phyloP scores from a whole-genome alignment of 2,329 filamentous ascomycete genomes.

The Penicillium sp. region DNA sequence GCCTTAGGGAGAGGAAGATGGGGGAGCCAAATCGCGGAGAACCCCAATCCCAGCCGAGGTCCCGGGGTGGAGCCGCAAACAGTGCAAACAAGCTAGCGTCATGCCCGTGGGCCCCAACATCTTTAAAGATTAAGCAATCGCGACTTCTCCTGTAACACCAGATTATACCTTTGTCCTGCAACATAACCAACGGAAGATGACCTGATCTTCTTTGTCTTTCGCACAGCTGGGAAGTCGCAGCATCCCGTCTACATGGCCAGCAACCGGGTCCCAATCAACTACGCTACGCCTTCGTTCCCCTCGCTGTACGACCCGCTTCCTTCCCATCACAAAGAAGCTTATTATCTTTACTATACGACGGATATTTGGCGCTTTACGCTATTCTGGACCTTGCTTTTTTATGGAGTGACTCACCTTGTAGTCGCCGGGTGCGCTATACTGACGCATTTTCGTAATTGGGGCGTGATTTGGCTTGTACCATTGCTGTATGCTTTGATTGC shows the following conservation, averaged over 20 bases:
- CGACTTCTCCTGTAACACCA: neutral
- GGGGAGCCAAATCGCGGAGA: constrained; percentile 26
- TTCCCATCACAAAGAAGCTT: constrained; percentile 55
- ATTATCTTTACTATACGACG: constrained; percentile 69
- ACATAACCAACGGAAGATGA: neutral
- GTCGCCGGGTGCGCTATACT: constrained; percentile 70
- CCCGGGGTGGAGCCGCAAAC: constrained; percentile 27
- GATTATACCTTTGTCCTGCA: neutral
- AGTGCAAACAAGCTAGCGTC: constrained; percentile 30
- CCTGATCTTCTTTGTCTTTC: neutral
- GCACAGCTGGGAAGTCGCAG: neutral
- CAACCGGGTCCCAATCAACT: constrained; percentile 55
- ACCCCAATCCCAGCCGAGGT: constrained; percentile 37
- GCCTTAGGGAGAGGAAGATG: constrained; percentile 8
- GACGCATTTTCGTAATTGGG: constrained; percentile 60
- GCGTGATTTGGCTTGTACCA: constrained; percentile 67
- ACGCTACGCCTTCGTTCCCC: constrained; percentile 72
- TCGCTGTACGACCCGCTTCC: constrained; percentile 75
- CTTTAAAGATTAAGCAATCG: neutral
- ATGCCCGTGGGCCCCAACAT: constrained; percentile 1
- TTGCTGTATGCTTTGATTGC: constrained; percentile 70
- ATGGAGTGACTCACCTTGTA: constrained; percentile 70
- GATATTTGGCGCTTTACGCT: constrained; percentile 89
- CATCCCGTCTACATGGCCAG: constrained; percentile 26
- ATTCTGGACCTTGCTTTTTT: constrained; percentile 81